A percentile compares a stretch with the other conserved stretches of the same genome.
phyloP scores from a whole-genome alignment of 805 yeast genomes.

The Suhomyces faveliae region DNA sequence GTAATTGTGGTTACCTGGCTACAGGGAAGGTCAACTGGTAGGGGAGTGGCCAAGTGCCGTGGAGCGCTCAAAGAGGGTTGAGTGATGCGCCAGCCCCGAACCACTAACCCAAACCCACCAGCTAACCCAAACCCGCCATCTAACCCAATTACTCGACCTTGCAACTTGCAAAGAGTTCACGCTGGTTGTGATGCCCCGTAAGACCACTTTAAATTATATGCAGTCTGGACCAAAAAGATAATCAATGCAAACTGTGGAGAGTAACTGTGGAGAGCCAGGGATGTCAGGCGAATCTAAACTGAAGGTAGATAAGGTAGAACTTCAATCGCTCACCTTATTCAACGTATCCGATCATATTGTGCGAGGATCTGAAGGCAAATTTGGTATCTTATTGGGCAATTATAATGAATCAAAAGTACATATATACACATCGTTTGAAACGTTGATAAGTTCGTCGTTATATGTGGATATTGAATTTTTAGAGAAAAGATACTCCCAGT shows the following conservation, averaged over 20 bases:
- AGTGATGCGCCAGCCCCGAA: too few species aligned
- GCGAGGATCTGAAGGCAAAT: slow-evolving; percentile 15
- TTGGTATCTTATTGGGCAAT: slow-evolving; percentile 33
- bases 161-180: background rate
- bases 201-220: background rate
- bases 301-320: slow-evolving; percentile 5
- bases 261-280: background rate
- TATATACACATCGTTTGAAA: slow-evolving; percentile 30
- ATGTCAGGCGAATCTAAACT: background rate
- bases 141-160: background rate
- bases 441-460: slow-evolving; percentile 15
- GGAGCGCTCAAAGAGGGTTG: background rate
- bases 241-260: background rate
- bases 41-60: background rate
- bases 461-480: slow-evolving; percentile 25
- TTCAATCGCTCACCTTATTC: slow-evolving; percentile 28
- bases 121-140: background rate
- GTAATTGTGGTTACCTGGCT: background rate
- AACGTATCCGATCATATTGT: slow-evolving; percentile 30
- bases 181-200: background rate
- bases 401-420: slow-evolving; percentile 11
- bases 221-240: background rate
- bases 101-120: background rate
- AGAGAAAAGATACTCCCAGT: slow-evolving; percentile 25
- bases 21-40: background rate